phyloP scores from a whole-genome alignment of 202 grass and related monocot species.

The Eragrostis tef region DNA sequence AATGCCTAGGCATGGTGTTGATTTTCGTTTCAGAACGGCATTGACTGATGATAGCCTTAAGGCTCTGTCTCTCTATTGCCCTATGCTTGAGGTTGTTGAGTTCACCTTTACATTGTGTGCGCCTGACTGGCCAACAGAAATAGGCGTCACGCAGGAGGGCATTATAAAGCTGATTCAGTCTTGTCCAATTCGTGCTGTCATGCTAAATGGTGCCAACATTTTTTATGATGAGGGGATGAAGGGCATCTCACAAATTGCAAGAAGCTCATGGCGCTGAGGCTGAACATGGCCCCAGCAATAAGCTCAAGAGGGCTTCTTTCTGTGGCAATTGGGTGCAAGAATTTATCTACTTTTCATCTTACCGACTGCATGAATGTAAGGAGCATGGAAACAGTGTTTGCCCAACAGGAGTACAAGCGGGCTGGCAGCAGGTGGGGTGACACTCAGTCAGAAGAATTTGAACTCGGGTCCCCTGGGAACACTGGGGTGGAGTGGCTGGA shows the following conservation, averaged over 20 bases:
- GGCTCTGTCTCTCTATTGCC: constrained; percentile 51
- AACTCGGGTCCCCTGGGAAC: background rate
- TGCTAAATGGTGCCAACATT: constrained; percentile 51
- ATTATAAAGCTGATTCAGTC: constrained; percentile 49
- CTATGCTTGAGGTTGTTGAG: constrained; percentile 62
- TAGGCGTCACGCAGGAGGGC: constrained; percentile 51
- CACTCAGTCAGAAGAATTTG: background rate
- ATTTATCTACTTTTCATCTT: constrained; percentile 62
- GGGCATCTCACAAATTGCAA: constrained; percentile 47
- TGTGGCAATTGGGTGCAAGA: constrained; percentile 63
- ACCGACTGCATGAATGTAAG: constrained; percentile 58
- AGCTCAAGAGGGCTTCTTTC: constrained; percentile 59
- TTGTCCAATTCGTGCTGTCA: constrained; percentile 54
- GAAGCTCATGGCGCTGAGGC: constrained; percentile 58
- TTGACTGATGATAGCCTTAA: constrained; percentile 62
- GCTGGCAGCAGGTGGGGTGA: background rate
- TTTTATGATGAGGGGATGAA: constrained; percentile 52
- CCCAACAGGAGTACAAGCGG: background rate
- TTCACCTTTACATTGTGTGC: constrained; percentile 45
- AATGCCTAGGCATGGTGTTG: constrained; percentile 19
- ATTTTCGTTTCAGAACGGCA: background rate
- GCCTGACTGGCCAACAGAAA: background rate
- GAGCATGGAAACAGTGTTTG: constrained; percentile 10
- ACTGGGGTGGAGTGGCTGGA: constrained; percentile 58
- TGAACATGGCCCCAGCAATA: constrained; percentile 49